phyloP scores from a whole-genome alignment of 73 alveolate species.

The Effrenium voratum region DNA sequence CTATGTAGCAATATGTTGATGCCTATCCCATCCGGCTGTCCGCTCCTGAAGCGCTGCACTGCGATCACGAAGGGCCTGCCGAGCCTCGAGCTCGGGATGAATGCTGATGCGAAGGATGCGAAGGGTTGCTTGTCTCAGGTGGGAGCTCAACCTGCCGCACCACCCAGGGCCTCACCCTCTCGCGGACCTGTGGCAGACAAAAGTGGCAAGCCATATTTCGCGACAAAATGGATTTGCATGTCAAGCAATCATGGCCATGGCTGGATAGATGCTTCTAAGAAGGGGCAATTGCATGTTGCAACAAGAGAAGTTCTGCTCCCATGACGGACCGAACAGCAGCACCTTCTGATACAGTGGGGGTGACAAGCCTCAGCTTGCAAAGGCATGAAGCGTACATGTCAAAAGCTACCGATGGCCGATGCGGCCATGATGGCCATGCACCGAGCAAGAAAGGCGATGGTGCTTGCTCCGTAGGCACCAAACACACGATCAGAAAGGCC shows the following conservation, averaged over 20 bases:
- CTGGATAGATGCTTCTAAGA: background rate
- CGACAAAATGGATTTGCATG: background rate
- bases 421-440: too few relatives aligned
- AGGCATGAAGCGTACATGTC: too few relatives aligned
- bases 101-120: background rate
- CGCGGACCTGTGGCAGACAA: conserved; percentile 22
- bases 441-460: too few relatives aligned
- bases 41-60: conserved; percentile 51
- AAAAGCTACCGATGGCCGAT: too few relatives aligned
- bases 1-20: too few relatives aligned
- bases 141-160: conserved; percentile 56
- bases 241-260: background rate
- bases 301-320: too few relatives aligned
- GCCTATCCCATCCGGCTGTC: too few relatives aligned
- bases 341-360: conserved; percentile 84
- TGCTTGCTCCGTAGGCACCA: background rate
- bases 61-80: conserved; percentile 73
- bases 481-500: conserved; percentile 73
- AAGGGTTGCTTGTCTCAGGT: background rate
- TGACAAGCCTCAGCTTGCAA: conserved; percentile 28
- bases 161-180: conserved; percentile 87
- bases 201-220: background rate
- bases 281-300: background rate
- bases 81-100: conserved; percentile 4
- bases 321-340: background rate